A percentile compares a stretch with the other conserved stretches of the same genome.
Conservation (phyloP, 768 basidiomycete genomes). For the Lanmaoa pseudosensibilis region DNA sequence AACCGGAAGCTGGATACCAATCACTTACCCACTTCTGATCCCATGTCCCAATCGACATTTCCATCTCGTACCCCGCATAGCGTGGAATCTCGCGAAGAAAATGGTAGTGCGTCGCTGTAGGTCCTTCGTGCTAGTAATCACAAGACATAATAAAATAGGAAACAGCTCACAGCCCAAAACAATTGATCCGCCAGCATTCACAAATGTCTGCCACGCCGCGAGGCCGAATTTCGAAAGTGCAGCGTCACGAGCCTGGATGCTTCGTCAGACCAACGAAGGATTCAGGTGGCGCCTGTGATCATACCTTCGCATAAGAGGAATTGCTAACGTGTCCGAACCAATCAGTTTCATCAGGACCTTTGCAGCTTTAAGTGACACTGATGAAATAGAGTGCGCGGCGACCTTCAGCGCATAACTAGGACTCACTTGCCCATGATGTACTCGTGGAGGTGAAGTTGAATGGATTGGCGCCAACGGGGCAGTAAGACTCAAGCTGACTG, state of each 20-base stretch:
- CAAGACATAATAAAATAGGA: background rate
- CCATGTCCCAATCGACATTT: constrained; percentile 17
- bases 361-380: background rate
- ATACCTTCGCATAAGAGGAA: constrained; percentile 16
- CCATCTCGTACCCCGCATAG: constrained; percentile 15
- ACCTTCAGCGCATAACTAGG: background rate
- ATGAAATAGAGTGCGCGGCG: background rate
- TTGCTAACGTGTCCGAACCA: constrained; percentile 20
- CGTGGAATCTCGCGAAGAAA: constrained; percentile 21
- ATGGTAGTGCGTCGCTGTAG: constrained; percentile 13
- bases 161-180: constrained; percentile 3
- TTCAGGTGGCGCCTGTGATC: background rate
- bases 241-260: constrained; percentile 12
- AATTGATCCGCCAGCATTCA: constrained; percentile 11
- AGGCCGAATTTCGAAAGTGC: constrained; percentile 11
- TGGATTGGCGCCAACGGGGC: constrained; percentile 18
- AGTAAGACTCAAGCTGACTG: constrained; percentile 11
- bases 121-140: background rate
- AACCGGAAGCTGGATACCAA: background rate
- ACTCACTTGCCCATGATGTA: constrained; percentile 19
- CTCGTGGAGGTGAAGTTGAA: constrained; percentile 9
- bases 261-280: background rate
- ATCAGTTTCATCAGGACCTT: constrained; percentile 21
- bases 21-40: constrained; percentile 19
- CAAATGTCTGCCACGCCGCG: constrained; percentile 13